Percentiles rank a stretch among this genome's conserved stretches.
Conservation (phyloP, 352 stramenopile genomes). For the Plasmopara halstedii region DNA sequence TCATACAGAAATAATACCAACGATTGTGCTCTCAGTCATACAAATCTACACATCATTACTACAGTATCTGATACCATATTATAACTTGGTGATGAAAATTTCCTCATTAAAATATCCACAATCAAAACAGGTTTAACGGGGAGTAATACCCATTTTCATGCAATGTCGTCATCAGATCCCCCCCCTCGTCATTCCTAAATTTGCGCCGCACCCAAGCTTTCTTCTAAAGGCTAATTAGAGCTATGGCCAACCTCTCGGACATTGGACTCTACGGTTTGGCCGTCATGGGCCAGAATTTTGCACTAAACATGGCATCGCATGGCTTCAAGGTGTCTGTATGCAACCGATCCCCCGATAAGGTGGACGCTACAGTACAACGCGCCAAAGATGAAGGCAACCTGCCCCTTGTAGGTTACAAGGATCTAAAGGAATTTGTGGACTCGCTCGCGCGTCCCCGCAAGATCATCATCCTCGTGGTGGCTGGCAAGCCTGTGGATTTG, state of each 20-base stretch:
- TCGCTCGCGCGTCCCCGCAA: conserved; percentile 93
- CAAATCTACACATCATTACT: no score
- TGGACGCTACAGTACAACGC: conserved; percentile 92
- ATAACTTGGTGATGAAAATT: no score
- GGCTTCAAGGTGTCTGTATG: conserved; percentile 96
- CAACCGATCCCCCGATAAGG: conserved; percentile 96
- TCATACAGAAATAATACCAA: no score
- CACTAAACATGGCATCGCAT: conserved; percentile 97
- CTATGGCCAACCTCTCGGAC: conserved; percentile 66
- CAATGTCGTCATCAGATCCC: no score
- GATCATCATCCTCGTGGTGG: conserved; percentile 98
- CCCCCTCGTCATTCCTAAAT: conserved; percentile 19
- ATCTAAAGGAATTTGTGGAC: conserved; percentile 88
- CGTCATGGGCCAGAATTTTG: conserved; percentile 99
- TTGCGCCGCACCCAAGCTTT: conserved; percentile 11
- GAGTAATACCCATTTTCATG: no score
- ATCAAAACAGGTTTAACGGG: no score
- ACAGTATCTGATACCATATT: no score
- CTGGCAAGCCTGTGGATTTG: conserved; percentile 93
- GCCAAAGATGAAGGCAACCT: conserved; percentile 94
- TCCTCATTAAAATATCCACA: no score
- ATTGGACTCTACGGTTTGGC: conserved; percentile 88
- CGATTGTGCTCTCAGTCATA: no score
- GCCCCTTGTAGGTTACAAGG: conserved; percentile 89
- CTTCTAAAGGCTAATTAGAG: neutral